These are phyloP conservation scores for Monoraphidium neglectum DNA, from an alignment of 139 green algal genomes.

Conservation along the genomic window DNA sequence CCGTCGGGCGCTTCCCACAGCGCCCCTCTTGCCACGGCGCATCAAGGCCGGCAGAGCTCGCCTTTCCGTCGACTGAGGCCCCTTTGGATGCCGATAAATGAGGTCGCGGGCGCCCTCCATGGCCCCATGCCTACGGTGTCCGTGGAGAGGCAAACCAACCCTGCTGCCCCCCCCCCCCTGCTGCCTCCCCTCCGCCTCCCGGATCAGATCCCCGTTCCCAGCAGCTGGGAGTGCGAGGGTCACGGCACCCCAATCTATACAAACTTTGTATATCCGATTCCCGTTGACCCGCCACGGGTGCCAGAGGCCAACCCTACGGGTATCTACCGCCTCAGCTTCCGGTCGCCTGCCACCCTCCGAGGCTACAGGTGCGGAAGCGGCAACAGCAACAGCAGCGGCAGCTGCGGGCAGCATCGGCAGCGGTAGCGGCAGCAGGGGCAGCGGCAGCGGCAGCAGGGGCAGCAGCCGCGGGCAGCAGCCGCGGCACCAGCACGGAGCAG, in stretches of 20 bases:
- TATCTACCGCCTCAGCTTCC: slow-evolving; percentile 84
- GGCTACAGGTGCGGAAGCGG: slow-evolving; percentile 10
- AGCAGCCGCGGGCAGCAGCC: no score
- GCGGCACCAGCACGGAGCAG: no score
- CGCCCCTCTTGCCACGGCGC: not conserved
- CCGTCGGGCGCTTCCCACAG: not conserved
- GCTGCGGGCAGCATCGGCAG: no score
- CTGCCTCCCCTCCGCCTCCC: not conserved
- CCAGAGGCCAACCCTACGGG: slow-evolving; percentile 90
- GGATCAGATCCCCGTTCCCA: slow-evolving; percentile 73
- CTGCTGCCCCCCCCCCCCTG: not conserved
- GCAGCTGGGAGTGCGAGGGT: slow-evolving; percentile 89
- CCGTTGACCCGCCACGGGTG: slow-evolving; percentile 83
- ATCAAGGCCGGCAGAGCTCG: not conserved
- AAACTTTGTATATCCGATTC: slow-evolving; percentile 95
- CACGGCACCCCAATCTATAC: slow-evolving; percentile 92
- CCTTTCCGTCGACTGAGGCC: not conserved
- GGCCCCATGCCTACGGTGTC: no score
- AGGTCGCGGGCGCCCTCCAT: not conserved
- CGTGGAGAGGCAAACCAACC: not conserved
- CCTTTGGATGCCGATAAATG: not conserved
- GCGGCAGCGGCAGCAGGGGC: no score
- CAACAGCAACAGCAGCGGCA: no score
- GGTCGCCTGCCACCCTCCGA: slow-evolving; percentile 39
- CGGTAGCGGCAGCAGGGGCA: no score